Evolutionary conservation across 306 rosid species (phyloP).

Genomic region (Inga leiocalycina): DNA sequence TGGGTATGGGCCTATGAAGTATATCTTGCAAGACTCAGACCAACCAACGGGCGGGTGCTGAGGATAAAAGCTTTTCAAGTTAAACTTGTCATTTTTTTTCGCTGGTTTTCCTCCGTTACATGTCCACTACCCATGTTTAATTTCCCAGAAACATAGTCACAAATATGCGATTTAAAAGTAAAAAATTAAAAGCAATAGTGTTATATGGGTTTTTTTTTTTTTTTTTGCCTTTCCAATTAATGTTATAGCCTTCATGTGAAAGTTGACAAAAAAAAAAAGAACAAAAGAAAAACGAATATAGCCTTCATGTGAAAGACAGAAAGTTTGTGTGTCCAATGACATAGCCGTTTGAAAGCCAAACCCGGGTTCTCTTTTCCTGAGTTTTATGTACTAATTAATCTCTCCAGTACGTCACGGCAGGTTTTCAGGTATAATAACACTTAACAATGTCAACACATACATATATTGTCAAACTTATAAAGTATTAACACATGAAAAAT

Average conservation of each 20-base stretch:
- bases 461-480: background rate
- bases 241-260: background rate
- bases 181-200: too few relatives aligned
- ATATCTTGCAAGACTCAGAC: too few relatives aligned
- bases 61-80: too few relatives aligned
- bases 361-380: background rate
- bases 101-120: background rate
- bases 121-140: too few relatives aligned
- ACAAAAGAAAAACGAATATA: too few relatives aligned
- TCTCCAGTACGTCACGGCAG: conserved; percentile 31
- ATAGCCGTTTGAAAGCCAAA: background rate
- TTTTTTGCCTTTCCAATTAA: background rate
- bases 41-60: too few relatives aligned
- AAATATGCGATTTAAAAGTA: background rate
- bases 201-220: too few relatives aligned
- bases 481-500: background rate
- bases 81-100: too few relatives aligned
- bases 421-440: conserved; percentile 9
- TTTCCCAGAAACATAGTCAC: background rate
- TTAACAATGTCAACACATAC: background rate
- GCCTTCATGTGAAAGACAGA: background rate
- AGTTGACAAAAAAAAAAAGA: background rate
- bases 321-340: background rate
- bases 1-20: too few relatives aligned
- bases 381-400: background rate